Percentiles rank a stretch among this genome's conserved stretches.
phyloP scores from a whole-genome alignment of 1,284 basidiomycete genomes.

The Ganoderma lingzhi region DNA sequence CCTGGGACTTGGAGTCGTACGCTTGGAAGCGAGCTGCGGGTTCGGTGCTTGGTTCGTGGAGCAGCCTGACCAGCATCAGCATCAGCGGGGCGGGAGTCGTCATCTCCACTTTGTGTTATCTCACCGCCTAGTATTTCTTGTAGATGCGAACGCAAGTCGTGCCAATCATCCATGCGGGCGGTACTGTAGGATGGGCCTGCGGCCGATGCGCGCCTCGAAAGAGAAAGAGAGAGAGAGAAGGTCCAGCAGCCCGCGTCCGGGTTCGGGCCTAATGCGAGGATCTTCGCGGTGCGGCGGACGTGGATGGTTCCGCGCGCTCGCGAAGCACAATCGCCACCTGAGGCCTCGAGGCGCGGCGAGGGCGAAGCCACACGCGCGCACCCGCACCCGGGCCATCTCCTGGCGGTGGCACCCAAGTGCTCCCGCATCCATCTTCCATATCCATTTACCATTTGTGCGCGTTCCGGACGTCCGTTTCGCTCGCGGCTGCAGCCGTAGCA shows the following conservation, averaged over 20 bases:
- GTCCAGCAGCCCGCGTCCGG: conserved; percentile 2
- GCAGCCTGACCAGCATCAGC: too few species aligned
- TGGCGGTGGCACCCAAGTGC: background rate
- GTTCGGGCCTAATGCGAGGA: conserved; percentile 6
- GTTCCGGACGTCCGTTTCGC: background rate
- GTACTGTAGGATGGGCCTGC: background rate
- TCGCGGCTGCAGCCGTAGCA: background rate
- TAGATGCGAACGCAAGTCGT: background rate
- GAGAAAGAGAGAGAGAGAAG: background rate
- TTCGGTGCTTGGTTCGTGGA: too few species aligned
- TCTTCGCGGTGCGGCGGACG: conserved; percentile 9
- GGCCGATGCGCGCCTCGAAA: conserved; percentile 2
- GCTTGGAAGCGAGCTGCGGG: background rate
- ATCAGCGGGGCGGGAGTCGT: background rate
- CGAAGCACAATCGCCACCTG: background rate
- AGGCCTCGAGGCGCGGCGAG: background rate
- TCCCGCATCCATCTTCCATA: background rate
- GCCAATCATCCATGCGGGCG: background rate
- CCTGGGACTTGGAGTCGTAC: background rate
- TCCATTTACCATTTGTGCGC: background rate
- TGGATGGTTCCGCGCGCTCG: background rate
- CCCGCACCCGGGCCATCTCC: background rate
- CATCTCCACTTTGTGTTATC: background rate
- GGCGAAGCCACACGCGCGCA: background rate
- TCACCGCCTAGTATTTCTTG: background rate